Percentiles rank a stretch among this genome's conserved stretches.
phyloP scores from a whole-genome alignment of 768 basidiomycete genomes.

The Gloeophyllum trabeum region DNA sequence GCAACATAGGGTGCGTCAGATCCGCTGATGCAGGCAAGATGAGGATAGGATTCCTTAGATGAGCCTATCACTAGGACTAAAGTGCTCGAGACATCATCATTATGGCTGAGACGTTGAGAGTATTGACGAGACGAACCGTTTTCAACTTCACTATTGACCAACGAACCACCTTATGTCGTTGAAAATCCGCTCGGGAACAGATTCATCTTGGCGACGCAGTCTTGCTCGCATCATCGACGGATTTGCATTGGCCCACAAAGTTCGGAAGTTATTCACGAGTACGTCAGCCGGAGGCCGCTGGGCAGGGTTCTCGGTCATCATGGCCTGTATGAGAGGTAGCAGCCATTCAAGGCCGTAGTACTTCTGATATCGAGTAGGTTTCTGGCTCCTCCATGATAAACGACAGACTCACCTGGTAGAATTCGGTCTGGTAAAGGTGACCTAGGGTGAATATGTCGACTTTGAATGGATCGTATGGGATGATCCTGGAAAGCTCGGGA shows the following conservation, averaged over 20 bases:
- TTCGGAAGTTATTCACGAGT: neutral
- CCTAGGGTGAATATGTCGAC: constrained; percentile 16
- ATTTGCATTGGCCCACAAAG: neutral
- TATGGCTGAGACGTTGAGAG: no score
- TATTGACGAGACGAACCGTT: no score
- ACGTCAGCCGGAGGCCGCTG: neutral
- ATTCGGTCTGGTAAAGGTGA: constrained; percentile 12
- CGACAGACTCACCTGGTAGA: constrained; percentile 8
- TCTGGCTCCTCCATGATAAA: no score
- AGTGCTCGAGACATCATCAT: no score
- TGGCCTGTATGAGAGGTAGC: neutral
- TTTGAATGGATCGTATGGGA: constrained; percentile 15
- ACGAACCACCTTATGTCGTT: neutral
- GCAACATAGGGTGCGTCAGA: no score
- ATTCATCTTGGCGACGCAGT: neutral
- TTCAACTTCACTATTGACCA: no score
- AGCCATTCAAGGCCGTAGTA: neutral
- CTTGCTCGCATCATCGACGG: neutral
- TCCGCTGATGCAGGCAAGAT: no score
- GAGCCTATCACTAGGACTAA: no score
- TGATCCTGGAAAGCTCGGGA: constrained; percentile 11
- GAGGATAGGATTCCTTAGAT: no score
- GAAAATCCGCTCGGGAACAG: neutral
- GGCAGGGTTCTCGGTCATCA: neutral
- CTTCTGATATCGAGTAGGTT: neutral